Conservation (phyloP, 345 rosid genomes). For the Draba incana region DNA sequence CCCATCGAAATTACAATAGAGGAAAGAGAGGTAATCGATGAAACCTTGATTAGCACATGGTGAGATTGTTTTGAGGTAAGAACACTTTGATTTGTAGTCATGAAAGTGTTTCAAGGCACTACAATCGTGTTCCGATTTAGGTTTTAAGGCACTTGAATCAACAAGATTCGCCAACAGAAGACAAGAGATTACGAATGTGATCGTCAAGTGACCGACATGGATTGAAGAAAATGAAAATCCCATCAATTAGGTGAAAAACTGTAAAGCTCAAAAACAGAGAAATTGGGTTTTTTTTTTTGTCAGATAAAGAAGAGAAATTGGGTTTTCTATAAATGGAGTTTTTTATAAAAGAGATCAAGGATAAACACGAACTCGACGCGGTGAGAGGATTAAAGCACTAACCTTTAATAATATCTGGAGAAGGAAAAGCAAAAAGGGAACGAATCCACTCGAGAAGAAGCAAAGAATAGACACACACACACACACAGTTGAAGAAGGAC, state of each 20-base stretch:
- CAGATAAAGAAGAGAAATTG: neutral
- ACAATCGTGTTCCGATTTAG: constrained; percentile 38
- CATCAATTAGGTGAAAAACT: constrained; percentile 40
- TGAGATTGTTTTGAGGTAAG: constrained; percentile 54
- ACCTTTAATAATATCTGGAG: constrained; percentile 29
- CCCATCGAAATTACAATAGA: constrained; percentile 65
- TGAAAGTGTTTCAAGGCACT: constrained; percentile 40
- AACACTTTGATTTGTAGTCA: constrained; percentile 62
- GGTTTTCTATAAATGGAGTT: constrained; percentile 26
- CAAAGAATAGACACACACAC: constrained; percentile 15
- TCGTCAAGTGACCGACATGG: constrained; percentile 44
- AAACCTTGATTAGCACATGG: constrained; percentile 78
- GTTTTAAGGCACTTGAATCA: constrained; percentile 30
- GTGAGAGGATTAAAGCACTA: constrained; percentile 19
- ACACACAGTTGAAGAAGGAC: constrained; percentile 21
- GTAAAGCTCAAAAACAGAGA: constrained; percentile 20
- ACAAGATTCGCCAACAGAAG: constrained; percentile 36
- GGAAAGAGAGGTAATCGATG: constrained; percentile 75
- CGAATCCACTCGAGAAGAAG: constrained; percentile 17
- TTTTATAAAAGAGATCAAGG: constrained; percentile 14
- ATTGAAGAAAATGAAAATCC: constrained; percentile 35
- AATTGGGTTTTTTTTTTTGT: neutral
- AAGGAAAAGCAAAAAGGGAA: constrained; percentile 4
- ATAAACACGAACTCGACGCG: constrained; percentile 44
- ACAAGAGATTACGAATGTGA: constrained; percentile 48